Conservation (phyloP, 495 filamentous ascomycete genomes). For the Talaromyces adpressus region DNA sequence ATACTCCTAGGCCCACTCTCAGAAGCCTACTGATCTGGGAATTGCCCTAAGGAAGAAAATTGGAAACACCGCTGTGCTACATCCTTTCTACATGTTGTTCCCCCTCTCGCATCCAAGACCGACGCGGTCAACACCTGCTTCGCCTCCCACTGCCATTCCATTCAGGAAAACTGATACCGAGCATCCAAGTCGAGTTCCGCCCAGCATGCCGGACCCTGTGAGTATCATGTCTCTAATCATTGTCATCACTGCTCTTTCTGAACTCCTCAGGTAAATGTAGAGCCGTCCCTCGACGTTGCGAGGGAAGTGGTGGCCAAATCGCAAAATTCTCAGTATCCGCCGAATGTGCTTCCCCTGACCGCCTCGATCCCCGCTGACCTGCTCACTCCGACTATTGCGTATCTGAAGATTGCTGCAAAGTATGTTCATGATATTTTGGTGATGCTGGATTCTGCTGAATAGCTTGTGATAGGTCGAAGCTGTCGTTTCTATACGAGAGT, state of each 20-base stretch:
- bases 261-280: slow-evolving; percentile 22
- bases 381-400: slow-evolving; percentile 83
- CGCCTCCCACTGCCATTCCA: neutral
- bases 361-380: slow-evolving; percentile 85
- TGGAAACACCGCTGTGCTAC: neutral
- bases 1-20: neutral
- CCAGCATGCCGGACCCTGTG: neutral
- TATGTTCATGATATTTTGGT: slow-evolving; percentile 33
- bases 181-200: neutral
- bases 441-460: neutral
- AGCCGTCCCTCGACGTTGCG: slow-evolving; percentile 37
- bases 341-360: slow-evolving; percentile 82
- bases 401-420: slow-evolving; percentile 78
- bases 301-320: slow-evolving; percentile 45
- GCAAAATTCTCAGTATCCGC: slow-evolving; percentile 44
- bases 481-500: slow-evolving; percentile 84
- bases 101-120: neutral
- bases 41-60: neutral
- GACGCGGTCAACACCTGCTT: neutral
- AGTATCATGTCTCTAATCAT: neutral
- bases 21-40: neutral
- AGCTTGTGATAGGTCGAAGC: slow-evolving; percentile 28
- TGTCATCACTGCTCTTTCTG: neutral
- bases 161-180: neutral
- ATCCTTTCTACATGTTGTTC: neutral